Evolutionary conservation across 208 protist species (phyloP).

Genomic region (Crithidia sp.): DNA sequence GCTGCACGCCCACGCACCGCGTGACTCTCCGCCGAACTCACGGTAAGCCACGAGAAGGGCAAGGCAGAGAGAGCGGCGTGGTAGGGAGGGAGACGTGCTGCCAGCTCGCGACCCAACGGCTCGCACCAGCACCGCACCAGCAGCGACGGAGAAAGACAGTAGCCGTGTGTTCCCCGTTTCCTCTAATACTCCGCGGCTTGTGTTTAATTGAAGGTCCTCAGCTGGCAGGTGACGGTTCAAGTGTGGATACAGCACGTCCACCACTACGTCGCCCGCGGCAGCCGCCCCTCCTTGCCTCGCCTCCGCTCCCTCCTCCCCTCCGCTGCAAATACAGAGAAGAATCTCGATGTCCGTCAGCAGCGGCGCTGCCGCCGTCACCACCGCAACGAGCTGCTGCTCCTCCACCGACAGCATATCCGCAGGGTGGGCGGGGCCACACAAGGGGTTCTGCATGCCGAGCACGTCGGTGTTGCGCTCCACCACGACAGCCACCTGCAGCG

Average conservation of each 20-base stretch:
- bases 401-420: conserved; percentile 52
- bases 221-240: conserved; percentile 4
- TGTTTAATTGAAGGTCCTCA: neutral
- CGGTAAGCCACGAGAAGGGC: conserved; percentile 4
- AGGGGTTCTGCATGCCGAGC: conserved; percentile 61
- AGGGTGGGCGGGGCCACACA: conserved; percentile 69
- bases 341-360: conserved; percentile 57
- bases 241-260: conserved; percentile 27
- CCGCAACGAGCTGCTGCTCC: conserved; percentile 76
- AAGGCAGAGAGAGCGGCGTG: conserved; percentile 28
- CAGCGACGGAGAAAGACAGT: neutral
- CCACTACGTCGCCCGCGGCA: neutral
- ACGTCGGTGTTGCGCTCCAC: conserved; percentile 43
- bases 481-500: conserved; percentile 55
- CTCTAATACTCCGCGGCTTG: neutral
- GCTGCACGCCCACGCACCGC: neutral
- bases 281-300: too few relatives aligned
- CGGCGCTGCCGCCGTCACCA: conserved; percentile 57
- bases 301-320: neutral
- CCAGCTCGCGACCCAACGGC: conserved; percentile 13
- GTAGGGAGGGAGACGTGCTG: conserved; percentile 13
- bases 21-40: neutral
- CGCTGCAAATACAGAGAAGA: conserved; percentile 33
- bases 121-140: conserved; percentile 29
- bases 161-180: neutral